Evolutionary conservation across 2,329 filamentous ascomycete genomes (phyloP).

Genomic region (Fusarium paranaense): DNA sequence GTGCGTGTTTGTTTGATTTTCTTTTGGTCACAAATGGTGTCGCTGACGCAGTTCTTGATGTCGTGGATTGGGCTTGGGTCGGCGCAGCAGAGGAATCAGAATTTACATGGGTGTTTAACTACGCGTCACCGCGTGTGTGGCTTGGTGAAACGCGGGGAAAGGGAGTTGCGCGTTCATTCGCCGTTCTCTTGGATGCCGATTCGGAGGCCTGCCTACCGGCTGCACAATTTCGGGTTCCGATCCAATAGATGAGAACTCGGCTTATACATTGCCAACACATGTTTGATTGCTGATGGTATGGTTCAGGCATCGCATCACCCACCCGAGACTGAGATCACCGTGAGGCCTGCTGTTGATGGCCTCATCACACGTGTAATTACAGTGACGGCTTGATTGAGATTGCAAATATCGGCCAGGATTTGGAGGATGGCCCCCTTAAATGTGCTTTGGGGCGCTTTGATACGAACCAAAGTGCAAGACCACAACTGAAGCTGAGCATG

Average conservation of each 20-base stretch:
- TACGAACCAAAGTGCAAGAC: neutral
- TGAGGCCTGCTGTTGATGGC: neutral
- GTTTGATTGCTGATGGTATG: neutral
- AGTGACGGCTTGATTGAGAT: neutral
- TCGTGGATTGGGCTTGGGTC: neutral
- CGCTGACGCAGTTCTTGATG: neutral
- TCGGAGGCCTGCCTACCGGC: neutral
- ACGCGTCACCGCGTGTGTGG: neutral
- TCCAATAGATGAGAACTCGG: neutral
- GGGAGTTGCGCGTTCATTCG: neutral
- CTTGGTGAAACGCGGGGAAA: neutral
- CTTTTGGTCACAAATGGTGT: neutral
- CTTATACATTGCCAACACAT: neutral
- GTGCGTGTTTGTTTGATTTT: neutral
- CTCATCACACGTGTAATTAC: neutral
- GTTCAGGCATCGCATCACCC: neutral
- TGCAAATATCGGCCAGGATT: neutral
- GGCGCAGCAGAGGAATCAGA: neutral
- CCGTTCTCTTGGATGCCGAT: neutral
- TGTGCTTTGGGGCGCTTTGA: neutral
- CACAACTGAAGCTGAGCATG: neutral
- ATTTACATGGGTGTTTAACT: neutral
- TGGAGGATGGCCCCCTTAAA: neutral
- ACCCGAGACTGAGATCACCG: neutral
- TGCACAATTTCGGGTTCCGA: neutral